Evolutionary conservation across 768 basidiomycete species (phyloP).

Genomic region (Mycena olivaceomarginata): DNA sequence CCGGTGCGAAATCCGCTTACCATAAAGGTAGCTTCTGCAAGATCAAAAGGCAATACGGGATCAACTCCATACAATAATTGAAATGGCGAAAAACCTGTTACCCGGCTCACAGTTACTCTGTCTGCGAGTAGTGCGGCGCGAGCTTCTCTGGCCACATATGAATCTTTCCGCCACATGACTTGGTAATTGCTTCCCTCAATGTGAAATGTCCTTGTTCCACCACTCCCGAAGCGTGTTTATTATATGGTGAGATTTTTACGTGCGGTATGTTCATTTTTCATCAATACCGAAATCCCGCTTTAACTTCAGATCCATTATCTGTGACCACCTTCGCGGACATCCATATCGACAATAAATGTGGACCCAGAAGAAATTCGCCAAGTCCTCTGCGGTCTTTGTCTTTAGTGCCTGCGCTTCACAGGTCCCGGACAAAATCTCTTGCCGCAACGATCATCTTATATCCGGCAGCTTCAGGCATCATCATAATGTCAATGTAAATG

Average conservation of each 20-base stretch:
- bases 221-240: no score
- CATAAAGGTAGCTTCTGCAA: not conserved
- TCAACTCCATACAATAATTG: conserved; percentile 19
- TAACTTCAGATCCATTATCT: conserved; percentile 50
- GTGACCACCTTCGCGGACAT: no score
- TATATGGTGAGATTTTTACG: no score
- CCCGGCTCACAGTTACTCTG: conserved; percentile 40
- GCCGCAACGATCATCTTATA: not conserved
- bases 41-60: conserved; percentile 1
- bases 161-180: no score
- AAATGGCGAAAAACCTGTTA: conserved; percentile 48
- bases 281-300: conserved; percentile 44
- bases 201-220: no score
- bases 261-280: not conserved
- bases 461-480: conserved; percentile 46
- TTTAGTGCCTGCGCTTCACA: conserved; percentile 52
- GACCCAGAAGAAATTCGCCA: conserved; percentile 55
- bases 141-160: conserved; percentile 48
- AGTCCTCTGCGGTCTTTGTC: conserved; percentile 20
- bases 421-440: conserved; percentile 50
- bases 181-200: no score
- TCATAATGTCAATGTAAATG: conserved; percentile 52
- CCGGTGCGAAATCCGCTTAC: no score
- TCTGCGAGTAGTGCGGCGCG: conserved; percentile 51
- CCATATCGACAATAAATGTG: no score